Conservation (phyloP, 2,329 filamentous ascomycete species). For the Grosmannia huntii region DNA sequence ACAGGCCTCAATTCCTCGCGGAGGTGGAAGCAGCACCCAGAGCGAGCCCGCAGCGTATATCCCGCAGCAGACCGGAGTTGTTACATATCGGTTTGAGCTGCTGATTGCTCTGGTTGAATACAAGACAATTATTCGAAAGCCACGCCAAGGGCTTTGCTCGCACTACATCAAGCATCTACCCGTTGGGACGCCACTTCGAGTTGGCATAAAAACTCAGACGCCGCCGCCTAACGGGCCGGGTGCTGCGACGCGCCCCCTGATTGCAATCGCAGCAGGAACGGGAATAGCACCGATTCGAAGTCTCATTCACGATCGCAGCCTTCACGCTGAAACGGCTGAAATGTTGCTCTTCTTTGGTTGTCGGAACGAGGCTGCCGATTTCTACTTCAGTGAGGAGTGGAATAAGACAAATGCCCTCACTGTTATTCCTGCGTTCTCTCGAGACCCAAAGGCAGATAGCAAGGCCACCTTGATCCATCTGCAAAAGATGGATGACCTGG, state of each 20-base stretch:
- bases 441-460: conserved; percentile 21
- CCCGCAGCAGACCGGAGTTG: neutral
- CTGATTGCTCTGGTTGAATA: conserved; percentile 86
- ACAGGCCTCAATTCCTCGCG: neutral
- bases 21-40: neutral
- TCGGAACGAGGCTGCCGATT: conserved; percentile 62
- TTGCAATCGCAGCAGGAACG: conserved; percentile 76
- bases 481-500: neutral
- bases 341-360: conserved; percentile 70
- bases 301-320: conserved; percentile 61
- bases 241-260: conserved; percentile 38
- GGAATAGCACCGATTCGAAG: conserved; percentile 76
- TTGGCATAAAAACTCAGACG: conserved; percentile 44
- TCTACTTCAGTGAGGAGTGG: conserved; percentile 75
- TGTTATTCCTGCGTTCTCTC: conserved; percentile 34
- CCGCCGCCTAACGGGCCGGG: conserved; percentile 27
- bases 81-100: conserved; percentile 42
- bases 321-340: conserved; percentile 17
- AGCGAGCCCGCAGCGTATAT: neutral
- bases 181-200: conserved; percentile 41
- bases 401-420: conserved; percentile 16
- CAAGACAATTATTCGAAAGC: conserved; percentile 71
- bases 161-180: conserved; percentile 62
- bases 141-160: conserved; percentile 79
- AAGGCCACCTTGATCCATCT: neutral